Evolutionary conservation across 2,329 filamentous ascomycete species (phyloP).

Genomic region (Aureobasidium sp.): DNA sequence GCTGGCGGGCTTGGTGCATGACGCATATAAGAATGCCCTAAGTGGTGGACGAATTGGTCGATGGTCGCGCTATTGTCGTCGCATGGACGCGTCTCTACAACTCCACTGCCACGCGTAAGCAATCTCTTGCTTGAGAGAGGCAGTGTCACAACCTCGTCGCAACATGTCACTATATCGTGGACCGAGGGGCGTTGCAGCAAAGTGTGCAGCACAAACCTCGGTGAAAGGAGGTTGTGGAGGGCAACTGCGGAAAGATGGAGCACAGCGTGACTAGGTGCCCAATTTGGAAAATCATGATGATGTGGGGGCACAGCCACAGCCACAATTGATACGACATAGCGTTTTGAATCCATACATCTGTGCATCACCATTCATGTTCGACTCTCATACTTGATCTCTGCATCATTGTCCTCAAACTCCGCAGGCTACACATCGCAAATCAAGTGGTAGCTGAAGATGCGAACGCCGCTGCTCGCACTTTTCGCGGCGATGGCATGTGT

Average conservation of each 20-base stretch:
- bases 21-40: neutral
- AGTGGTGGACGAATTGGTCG: neutral
- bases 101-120: neutral
- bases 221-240: neutral
- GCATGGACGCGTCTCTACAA: neutral
- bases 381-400: neutral
- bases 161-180: neutral
- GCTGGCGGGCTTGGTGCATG: too few relatives aligned
- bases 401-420: neutral
- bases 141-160: neutral
- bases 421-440: neutral
- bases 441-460: neutral
- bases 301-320: neutral
- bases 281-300: neutral
- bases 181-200: neutral
- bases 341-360: neutral
- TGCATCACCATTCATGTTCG: neutral
- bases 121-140: neutral
- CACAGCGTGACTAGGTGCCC: neutral
- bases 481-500: neutral
- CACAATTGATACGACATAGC: neutral
- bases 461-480: neutral
- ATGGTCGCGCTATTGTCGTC: neutral
- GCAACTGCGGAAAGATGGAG: neutral
- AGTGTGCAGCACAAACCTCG: neutral